Conservation (phyloP, 257 asterid species). For the Lantana camara region DNA sequence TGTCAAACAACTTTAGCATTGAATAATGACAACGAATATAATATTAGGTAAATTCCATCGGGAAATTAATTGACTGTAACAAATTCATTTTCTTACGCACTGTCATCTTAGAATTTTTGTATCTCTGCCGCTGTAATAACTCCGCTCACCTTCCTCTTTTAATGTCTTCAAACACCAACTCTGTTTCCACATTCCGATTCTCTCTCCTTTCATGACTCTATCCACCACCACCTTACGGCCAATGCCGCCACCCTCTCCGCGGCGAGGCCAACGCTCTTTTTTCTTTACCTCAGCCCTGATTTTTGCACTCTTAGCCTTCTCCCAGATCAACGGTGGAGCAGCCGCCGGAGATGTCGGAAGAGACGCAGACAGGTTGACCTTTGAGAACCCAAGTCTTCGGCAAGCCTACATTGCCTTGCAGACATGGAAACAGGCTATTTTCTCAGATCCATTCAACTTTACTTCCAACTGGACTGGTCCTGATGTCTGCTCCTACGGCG, state of each 20-base stretch:
- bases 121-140: conserved; percentile 32
- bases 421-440: conserved; percentile 51
- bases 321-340: conserved; percentile 32
- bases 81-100: too few relatives aligned
- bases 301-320: conserved; percentile 17
- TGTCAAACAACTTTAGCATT: too few relatives aligned
- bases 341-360: conserved; percentile 15
- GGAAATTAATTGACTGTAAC: too few relatives aligned
- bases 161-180: conserved; percentile 34
- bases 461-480: conserved; percentile 50
- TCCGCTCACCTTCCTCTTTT: conserved; percentile 28
- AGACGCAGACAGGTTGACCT: conserved; percentile 30
- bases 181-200: conserved; percentile 10
- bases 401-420: conserved; percentile 60
- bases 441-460: conserved; percentile 59
- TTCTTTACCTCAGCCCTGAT: conserved; percentile 22
- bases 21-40: too few relatives aligned
- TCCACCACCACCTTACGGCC: conserved; percentile 25
- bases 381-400: conserved; percentile 48
- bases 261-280: conserved; percentile 24
- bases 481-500: conserved; percentile 51
- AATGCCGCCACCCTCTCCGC: conserved; percentile 36
- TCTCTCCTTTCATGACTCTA: conserved; percentile 30
- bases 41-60: too few relatives aligned
- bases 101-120: too few relatives aligned